A percentile compares a stretch with the other conserved stretches of the same genome.
Evolutionary conservation across 208 protist species (phyloP).

Genomic region (Leishmania arabica): DNA sequence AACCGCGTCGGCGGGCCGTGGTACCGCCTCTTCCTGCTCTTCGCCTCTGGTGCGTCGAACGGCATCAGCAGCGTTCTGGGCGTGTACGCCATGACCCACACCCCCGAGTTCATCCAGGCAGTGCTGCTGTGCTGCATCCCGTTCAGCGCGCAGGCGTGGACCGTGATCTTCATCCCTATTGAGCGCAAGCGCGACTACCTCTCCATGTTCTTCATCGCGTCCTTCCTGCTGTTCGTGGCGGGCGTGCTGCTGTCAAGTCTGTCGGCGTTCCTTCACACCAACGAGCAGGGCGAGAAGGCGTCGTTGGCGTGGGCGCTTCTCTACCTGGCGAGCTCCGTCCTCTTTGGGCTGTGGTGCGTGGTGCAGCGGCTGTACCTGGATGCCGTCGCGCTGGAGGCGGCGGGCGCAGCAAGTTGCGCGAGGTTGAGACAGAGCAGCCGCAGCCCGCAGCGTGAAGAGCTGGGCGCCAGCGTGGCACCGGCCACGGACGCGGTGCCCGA

Average conservation of each 20-base stretch:
- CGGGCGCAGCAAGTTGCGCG: neutral
- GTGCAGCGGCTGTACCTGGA: slow-evolving; percentile 85
- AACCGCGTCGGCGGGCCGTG: slow-evolving; percentile 52
- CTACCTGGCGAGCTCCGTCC: slow-evolving; percentile 70
- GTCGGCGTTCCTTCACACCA: slow-evolving; percentile 44
- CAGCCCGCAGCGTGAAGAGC: neutral
- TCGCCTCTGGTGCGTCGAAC: slow-evolving; percentile 74
- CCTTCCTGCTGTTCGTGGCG: slow-evolving; percentile 68
- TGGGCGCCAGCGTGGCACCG: neutral
- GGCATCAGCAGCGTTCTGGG: slow-evolving; percentile 52
- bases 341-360: slow-evolving; percentile 83
- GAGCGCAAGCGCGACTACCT: slow-evolving; percentile 78
- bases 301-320: slow-evolving; percentile 67
- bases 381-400: slow-evolving; percentile 35
- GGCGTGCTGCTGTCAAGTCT: slow-evolving; percentile 65
- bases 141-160: slow-evolving; percentile 81
- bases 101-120: slow-evolving; percentile 78
- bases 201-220: slow-evolving; percentile 64
- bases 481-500: neutral
- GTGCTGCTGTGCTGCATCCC: slow-evolving; percentile 76
- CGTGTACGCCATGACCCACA: slow-evolving; percentile 73
- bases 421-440: neutral
- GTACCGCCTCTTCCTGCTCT: slow-evolving; percentile 71
- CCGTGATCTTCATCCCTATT: slow-evolving; percentile 66
- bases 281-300: slow-evolving; percentile 16